Conservation (phyloP, 176 grass and related monocot species). For the Saccharum officinarum region DNA sequence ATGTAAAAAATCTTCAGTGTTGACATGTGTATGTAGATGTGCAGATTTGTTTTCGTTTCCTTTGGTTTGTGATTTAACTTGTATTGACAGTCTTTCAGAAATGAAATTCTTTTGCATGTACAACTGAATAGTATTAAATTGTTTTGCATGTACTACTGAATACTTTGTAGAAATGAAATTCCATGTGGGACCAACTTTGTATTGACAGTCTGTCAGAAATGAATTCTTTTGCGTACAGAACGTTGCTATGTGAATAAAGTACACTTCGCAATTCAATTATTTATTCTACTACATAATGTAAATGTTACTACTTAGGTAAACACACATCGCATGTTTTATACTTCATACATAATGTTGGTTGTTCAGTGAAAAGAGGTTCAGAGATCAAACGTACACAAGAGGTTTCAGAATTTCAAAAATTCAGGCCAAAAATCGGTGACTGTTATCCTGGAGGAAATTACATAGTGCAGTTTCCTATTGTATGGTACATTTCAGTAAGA, state of each 20-base stretch:
- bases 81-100: conserved; percentile 13
- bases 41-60: not conserved
- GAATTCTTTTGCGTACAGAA: not conserved
- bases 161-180: too few species aligned
- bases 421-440: conserved; percentile 15
- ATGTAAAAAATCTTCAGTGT: not conserved
- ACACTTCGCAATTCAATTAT: not conserved
- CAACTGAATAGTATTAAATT: not conserved
- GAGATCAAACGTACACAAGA: not conserved
- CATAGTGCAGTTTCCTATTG: conserved; percentile 30
- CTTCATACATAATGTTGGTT: not conserved
- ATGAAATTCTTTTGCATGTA: not conserved
- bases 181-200: too few species aligned
- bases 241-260: not conserved
- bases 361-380: not conserved
- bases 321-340: not conserved
- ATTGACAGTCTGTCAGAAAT: too few species aligned
- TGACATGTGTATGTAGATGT: conserved; percentile 10
- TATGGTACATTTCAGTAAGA: conserved; percentile 46
- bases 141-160: too few species aligned
- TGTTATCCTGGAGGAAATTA: conserved; percentile 23
- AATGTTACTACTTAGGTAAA: not conserved
- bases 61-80: conserved; percentile 19
- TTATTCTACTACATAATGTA: not conserved
- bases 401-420: not conserved